Evolutionary conservation across 2,329 filamentous ascomycete genomes (phyloP).

Genomic region (Penicillium sp.): DNA sequence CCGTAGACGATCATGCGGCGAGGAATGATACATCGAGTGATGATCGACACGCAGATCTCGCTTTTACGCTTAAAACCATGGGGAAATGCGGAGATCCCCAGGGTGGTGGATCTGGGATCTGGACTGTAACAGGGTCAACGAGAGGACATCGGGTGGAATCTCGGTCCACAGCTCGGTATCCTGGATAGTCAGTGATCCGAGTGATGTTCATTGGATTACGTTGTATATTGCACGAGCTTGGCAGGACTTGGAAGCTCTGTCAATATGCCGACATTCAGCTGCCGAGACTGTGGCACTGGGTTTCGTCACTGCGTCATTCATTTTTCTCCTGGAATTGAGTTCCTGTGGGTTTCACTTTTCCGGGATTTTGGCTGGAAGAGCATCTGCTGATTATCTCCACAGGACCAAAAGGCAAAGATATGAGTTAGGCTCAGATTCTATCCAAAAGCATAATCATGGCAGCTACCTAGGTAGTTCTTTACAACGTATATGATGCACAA

Average conservation of each 20-base stretch:
- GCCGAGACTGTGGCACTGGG: not conserved
- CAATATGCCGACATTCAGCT: not conserved
- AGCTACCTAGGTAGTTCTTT: not conserved
- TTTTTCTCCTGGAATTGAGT: not conserved
- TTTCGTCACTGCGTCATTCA: not conserved
- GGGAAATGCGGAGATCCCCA: slow-evolving; percentile 3
- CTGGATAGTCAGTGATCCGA: not conserved
- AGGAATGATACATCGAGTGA: not conserved
- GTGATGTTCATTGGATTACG: not conserved
- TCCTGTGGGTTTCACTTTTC: not conserved
- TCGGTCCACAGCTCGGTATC: not conserved
- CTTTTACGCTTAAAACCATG: not conserved
- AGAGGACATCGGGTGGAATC: not conserved
- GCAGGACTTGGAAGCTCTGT: not conserved
- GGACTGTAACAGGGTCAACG: not conserved
- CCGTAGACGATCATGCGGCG: not conserved
- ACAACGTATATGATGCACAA: not conserved
- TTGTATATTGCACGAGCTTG: not conserved
- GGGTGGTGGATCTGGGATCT: not conserved
- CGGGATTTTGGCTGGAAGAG: not conserved
- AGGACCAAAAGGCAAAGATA: not conserved
- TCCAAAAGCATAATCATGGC: not conserved
- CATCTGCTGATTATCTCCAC: not conserved
- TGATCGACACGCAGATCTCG: slow-evolving; percentile 1
- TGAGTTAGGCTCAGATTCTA: not conserved